Evolutionary conservation across 83 land plant species (phyloP).

Genomic region (Larix sibirica): DNA sequence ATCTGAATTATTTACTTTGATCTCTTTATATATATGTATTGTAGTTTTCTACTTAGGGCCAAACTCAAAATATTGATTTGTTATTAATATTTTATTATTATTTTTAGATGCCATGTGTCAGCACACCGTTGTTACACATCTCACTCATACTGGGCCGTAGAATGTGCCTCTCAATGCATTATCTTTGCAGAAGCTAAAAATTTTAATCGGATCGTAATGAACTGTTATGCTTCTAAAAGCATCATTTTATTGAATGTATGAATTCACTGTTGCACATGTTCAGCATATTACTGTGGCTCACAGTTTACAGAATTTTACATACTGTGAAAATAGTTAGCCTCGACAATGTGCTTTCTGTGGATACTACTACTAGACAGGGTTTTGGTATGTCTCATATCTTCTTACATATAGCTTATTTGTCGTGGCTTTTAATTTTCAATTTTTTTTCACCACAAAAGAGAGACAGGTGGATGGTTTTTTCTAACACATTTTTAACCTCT

Average conservation of each 20-base stretch:
- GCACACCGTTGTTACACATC: no score
- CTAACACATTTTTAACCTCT: constrained; percentile 4
- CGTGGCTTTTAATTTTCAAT: neutral
- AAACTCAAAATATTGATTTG: no score
- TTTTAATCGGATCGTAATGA: neutral
- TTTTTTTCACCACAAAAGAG: neutral
- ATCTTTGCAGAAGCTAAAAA: no score
- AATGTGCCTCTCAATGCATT: no score
- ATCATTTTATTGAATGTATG: neutral
- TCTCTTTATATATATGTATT: no score
- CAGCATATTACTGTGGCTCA: neutral
- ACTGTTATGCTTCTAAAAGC: neutral
- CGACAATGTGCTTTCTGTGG: neutral
- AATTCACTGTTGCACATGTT: neutral
- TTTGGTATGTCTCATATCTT: neutral
- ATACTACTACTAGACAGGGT: neutral
- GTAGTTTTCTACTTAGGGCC: no score
- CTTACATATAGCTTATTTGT: neutral
- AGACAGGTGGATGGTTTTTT: no score
- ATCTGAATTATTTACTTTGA: no score
- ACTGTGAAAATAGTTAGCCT: neutral
- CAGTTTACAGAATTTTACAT: neutral
- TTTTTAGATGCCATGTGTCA: no score
- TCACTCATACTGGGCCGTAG: no score
- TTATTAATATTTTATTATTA: no score